A percentile compares a stretch with the other conserved stretches of the same genome.
These are phyloP conservation scores for Paraphoma chrysanthemicola DNA, from an alignment of 2,329 filamentous ascomycete genomes.

Conservation along the genomic window DNA sequence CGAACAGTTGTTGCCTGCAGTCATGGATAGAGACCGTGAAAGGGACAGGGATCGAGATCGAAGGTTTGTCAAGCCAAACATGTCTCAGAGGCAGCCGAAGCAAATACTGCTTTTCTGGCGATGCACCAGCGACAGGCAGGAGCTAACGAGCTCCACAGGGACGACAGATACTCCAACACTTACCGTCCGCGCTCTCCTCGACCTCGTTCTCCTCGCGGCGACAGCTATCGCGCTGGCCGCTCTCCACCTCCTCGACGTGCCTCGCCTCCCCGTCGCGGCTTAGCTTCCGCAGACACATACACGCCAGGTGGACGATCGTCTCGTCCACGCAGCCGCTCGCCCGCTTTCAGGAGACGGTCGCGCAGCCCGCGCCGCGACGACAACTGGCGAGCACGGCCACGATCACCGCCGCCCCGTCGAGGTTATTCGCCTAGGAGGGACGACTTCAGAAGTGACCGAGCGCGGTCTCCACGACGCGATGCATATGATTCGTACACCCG, in stretches of 20 bases:
- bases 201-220: constrained; percentile 38
- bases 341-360: constrained; percentile 47
- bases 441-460: constrained; percentile 45
- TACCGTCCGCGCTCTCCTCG: constrained; percentile 46
- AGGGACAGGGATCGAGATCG: constrained; percentile 52
- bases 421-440: constrained; percentile 49
- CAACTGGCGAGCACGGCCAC: constrained; percentile 53
- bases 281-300: constrained; percentile 50
- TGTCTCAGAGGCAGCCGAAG: constrained; percentile 13
- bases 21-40: constrained; percentile 50
- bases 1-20: constrained; percentile 4
- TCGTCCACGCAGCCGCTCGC: constrained; percentile 49
- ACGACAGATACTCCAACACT: constrained; percentile 48
- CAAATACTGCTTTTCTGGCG: constrained; percentile 1
- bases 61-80: constrained; percentile 48
- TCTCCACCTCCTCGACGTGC: constrained; percentile 40
- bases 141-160: constrained; percentile 20
- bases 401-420: constrained; percentile 60
- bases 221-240: constrained; percentile 46
- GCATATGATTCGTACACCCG: constrained; percentile 48
- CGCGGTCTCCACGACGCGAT: constrained; percentile 50
- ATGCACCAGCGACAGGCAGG: background rate
- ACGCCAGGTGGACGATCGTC: constrained; percentile 44
- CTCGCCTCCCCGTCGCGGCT: constrained; percentile 41
- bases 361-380: constrained; percentile 51